A percentile compares a stretch with the other conserved stretches of the same genome.
phyloP scores from a whole-genome alignment of 2,329 filamentous ascomycete species.

The Pezizomycotina sp. region DNA sequence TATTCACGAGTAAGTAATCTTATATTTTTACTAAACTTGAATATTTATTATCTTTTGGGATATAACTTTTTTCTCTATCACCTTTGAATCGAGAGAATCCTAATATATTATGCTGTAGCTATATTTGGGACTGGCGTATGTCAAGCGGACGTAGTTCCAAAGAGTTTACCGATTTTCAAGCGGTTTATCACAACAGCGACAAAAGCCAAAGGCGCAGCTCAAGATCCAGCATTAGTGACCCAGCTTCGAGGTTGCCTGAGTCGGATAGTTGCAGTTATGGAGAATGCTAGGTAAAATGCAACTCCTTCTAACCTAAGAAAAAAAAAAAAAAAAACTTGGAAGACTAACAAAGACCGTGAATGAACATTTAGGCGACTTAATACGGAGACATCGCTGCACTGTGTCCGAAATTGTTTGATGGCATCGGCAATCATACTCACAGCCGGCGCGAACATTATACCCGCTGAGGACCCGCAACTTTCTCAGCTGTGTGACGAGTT shows the following conservation, averaged over 20 bases:
- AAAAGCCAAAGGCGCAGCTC: slow-evolving; percentile 30
- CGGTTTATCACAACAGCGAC: slow-evolving; percentile 74
- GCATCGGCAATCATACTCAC: slow-evolving; percentile 81
- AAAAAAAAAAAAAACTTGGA: too few relatives aligned
- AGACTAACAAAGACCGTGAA: slow-evolving; percentile 12
- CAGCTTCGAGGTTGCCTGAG: slow-evolving; percentile 24
- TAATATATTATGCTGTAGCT: slow-evolving; percentile 27
- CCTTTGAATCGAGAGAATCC: background rate
- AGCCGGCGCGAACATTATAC: slow-evolving; percentile 55
- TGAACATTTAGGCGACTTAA: slow-evolving; percentile 44
- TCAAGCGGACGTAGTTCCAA: slow-evolving; percentile 75
- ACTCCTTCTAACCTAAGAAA: slow-evolving; percentile 20
- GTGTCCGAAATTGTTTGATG: slow-evolving; percentile 83
- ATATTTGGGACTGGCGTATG: slow-evolving; percentile 76
- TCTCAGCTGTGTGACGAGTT: slow-evolving; percentile 62
- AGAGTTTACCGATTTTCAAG: slow-evolving; percentile 78
- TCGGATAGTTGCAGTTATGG: slow-evolving; percentile 23
- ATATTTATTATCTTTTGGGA: background rate
- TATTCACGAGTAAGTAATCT: slow-evolving; percentile 59
- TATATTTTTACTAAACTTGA: background rate
- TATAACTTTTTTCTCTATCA: background rate
- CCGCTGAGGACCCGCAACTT: slow-evolving; percentile 43
- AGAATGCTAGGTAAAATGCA: slow-evolving; percentile 23
- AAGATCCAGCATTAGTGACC: slow-evolving; percentile 20
- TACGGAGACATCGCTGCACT: slow-evolving; percentile 56